Base-by-base conservation (phyloP, 768 basidiomycete genomes). In the Collybia sordida region DNA sequence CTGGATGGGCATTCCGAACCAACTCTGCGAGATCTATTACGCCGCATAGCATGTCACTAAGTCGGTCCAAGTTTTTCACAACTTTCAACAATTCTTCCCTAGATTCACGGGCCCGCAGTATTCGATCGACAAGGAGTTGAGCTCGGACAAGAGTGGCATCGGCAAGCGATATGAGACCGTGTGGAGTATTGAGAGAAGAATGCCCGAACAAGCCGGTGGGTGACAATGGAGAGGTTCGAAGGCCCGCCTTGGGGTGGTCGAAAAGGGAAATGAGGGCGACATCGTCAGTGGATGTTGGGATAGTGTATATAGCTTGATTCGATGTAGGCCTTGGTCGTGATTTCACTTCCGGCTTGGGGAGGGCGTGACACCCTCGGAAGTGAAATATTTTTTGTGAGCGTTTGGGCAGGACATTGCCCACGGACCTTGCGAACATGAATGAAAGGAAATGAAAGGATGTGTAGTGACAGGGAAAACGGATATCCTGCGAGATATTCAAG, bases 1-100 rank as follows among this genome's bases (percentile, higher is more conserved):
- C 92, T 1, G 96, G 94, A 72, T 98, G 95, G 0, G 93, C 86
- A 63, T 96, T 95, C 54, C 95, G 81, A 23, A 99, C 78, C 43
- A 97, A 79, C 66, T 99, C 97, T 45, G 93, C 90, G 51, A 98
- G 82, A 71, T 99, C 97, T 54, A 98, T 98, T 53, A 99, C 93
- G 9, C 91, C 87, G 60, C 97, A 99, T 2, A 99, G 73, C 68
- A 96, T 78, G 73, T 99, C 95, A 64, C 95, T 98, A 58, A 99
- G 83, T 53, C 96, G 78, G 73, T 99, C 97, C 53, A 99, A 72
- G 66, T 96, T 97, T 77, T 98, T 98, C 52, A 98, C 91, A 8
- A 93, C 93, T 68, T 86, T 81, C 52, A 85, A 73, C 42, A 96
- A 74, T 66, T 96, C 94, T 45, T 75, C 69, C 31, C 82, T 77